A percentile compares a stretch with the other conserved stretches of the same genome.
These are phyloP conservation scores for Maudiozyma saulgeensis DNA, from an alignment of 805 yeast genomes.

Conservation along the genomic window DNA sequence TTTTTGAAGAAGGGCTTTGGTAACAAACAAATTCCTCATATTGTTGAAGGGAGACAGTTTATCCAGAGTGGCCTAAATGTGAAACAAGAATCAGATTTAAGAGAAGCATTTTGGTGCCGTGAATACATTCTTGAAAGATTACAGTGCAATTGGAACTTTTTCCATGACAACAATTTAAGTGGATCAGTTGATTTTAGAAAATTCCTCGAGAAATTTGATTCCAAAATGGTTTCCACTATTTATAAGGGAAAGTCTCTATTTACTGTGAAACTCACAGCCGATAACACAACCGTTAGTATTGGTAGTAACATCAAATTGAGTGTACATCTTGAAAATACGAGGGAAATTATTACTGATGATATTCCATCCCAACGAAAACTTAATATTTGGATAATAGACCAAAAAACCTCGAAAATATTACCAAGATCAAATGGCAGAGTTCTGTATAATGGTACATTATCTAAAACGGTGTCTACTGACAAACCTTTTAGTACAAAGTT, in stretches of 20 bases:
- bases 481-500: slow-evolving; percentile 36
- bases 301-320: slow-evolving; percentile 11
- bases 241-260: slow-evolving; percentile 16
- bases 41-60: slow-evolving; percentile 56
- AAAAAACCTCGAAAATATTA: slow-evolving; percentile 15
- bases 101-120: slow-evolving; percentile 75
- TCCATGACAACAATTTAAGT: slow-evolving; percentile 6
- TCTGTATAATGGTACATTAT: slow-evolving; percentile 60
- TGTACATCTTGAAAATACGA: slow-evolving; percentile 8
- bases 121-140: slow-evolving; percentile 50
- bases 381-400: slow-evolving; percentile 17
- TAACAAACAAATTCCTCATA: slow-evolving; percentile 55
- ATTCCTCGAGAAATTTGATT: slow-evolving; percentile 20
- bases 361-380: slow-evolving; percentile 2
- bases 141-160: slow-evolving; percentile 53
- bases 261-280: slow-evolving; percentile 9
- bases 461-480: slow-evolving; percentile 35
- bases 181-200: slow-evolving; percentile 23
- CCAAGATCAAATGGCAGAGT: slow-evolving; percentile 43
- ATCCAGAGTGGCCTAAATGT: slow-evolving; percentile 40
- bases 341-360: neutral
- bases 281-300: slow-evolving; percentile 4
- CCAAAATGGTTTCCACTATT: slow-evolving; percentile 15
- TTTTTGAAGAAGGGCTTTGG: slow-evolving; percentile 28
- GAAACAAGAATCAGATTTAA: slow-evolving; percentile 47